Evolutionary conservation across 2,329 filamentous ascomycete species (phyloP).

Genomic region (Chaetomiaceae sp.): DNA sequence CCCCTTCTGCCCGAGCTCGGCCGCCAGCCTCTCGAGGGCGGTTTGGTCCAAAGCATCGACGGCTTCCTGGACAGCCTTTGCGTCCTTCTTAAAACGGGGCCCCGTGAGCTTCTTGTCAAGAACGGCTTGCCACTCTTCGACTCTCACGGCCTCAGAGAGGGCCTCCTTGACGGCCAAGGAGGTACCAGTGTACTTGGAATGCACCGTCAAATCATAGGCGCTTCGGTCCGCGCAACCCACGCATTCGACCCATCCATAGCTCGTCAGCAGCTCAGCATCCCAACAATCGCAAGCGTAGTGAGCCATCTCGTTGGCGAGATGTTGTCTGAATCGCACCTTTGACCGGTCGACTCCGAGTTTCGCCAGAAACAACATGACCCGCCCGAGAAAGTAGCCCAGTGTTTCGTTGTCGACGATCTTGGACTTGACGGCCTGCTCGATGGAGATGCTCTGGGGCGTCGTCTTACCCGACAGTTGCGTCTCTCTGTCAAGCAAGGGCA

Average conservation of each 20-base stretch:
- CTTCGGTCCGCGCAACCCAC: constrained; percentile 60
- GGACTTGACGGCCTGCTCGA: constrained; percentile 57
- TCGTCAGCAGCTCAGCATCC: constrained; percentile 1
- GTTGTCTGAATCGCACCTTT: constrained; percentile 7
- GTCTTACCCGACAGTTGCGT: constrained; percentile 51
- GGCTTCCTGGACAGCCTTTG: constrained; percentile 58
- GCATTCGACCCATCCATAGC: constrained; percentile 3
- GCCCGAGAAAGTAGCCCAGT: constrained; percentile 7
- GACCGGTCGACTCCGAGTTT: not conserved
- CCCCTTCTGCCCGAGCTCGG: constrained; percentile 14
- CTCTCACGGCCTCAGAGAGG: constrained; percentile 52
- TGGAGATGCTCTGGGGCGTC: constrained; percentile 48
- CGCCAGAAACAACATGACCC: not conserved
- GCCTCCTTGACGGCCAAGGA: constrained; percentile 57
- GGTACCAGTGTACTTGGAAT: constrained; percentile 59
- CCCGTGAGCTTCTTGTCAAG: constrained; percentile 66
- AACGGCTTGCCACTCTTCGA: constrained; percentile 60
- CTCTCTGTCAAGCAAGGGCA: constrained; percentile 2
- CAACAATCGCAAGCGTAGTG: constrained; percentile 4
- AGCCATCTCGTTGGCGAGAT: constrained; percentile 8
- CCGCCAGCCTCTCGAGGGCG: constrained; percentile 48
- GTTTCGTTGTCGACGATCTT: constrained; percentile 65
- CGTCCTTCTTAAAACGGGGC: constrained; percentile 61
- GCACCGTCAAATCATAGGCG: constrained; percentile 61
- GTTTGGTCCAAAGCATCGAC: constrained; percentile 57